A percentile compares a stretch with the other conserved stretches of the same genome.
Conservation (phyloP, 768 basidiomycete species). For the Leucogyrophana mollusca region DNA sequence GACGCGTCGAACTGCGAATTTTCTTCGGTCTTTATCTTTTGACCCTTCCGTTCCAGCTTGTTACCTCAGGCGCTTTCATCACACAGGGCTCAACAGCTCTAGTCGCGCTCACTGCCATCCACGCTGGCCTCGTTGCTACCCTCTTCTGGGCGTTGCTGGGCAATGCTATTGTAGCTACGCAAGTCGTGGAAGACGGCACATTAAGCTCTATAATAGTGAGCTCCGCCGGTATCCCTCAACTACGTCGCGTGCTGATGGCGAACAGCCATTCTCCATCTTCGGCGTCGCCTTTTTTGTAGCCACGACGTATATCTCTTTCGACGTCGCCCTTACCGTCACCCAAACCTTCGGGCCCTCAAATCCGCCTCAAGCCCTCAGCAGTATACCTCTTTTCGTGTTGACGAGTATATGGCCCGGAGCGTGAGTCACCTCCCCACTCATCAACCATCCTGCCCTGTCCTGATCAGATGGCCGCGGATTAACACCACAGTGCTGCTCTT, state of each 20-base stretch:
- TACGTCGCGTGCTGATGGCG: neutral
- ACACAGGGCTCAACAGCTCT: conserved; percentile 74
- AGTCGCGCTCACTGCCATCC: conserved; percentile 71
- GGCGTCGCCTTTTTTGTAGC: conserved; percentile 60
- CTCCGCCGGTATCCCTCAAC: conserved; percentile 2
- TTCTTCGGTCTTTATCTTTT: conserved; percentile 68
- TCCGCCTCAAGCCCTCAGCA: conserved; percentile 55
- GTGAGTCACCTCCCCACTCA: conserved; percentile 40
- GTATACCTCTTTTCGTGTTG: conserved; percentile 78
- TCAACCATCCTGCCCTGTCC: no score
- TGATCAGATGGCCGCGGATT: conserved; percentile 1
- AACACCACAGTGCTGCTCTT: conserved; percentile 51
- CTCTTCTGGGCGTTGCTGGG: conserved; percentile 80
- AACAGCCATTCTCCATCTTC: conserved; percentile 64
- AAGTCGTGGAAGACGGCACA: conserved; percentile 91
- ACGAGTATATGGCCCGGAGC: conserved; percentile 77
- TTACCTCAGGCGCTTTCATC: conserved; percentile 79
- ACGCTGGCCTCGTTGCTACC: conserved; percentile 72
- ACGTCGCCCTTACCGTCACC: conserved; percentile 72
- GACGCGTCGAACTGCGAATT: conserved; percentile 67
- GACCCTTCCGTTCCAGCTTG: conserved; percentile 74
- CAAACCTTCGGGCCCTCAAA: conserved; percentile 55
- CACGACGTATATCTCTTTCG: conserved; percentile 83
- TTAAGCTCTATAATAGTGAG: conserved; percentile 63
- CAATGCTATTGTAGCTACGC: conserved; percentile 79